A percentile compares a stretch with the other conserved stretches of the same genome.
phyloP scores from a whole-genome alignment of 768 basidiomycete genomes.

The Mycena filopes region DNA sequence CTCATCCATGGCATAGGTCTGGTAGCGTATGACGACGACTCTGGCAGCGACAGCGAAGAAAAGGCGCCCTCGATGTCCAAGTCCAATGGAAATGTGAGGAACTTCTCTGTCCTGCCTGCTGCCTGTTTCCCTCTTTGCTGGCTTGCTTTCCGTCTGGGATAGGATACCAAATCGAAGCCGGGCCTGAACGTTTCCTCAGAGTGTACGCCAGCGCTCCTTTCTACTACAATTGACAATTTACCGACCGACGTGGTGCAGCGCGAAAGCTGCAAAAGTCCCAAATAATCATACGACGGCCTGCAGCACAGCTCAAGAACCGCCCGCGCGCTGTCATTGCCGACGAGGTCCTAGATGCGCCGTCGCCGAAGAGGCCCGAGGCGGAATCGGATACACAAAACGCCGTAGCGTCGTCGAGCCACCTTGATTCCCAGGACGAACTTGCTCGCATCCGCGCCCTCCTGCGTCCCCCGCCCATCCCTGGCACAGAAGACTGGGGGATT shows the following conservation, averaged over 20 bases:
- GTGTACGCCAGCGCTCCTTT: slow-evolving; percentile 44
- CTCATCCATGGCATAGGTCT: slow-evolving; percentile 60
- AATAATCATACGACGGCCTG: slow-evolving; percentile 64
- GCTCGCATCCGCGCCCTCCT: slow-evolving; percentile 62
- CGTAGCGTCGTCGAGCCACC: slow-evolving; percentile 36
- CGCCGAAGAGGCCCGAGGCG: slow-evolving; percentile 12
- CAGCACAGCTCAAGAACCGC: slow-evolving; percentile 57
- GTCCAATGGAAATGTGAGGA: slow-evolving; percentile 68
- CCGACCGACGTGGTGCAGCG: slow-evolving; percentile 39
- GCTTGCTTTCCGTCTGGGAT: slow-evolving; percentile 68
- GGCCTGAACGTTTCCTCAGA: slow-evolving; percentile 51
- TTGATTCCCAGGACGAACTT: slow-evolving; percentile 58
- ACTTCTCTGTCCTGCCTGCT: slow-evolving; percentile 50
- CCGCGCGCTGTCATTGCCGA: slow-evolving; percentile 62
- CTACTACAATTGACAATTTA: slow-evolving; percentile 7
- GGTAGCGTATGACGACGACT: slow-evolving; percentile 72
- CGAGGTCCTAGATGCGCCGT: slow-evolving; percentile 45
- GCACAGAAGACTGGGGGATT: slow-evolving; percentile 81
- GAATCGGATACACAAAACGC: slow-evolving; percentile 31
- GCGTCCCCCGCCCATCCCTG: slow-evolving; percentile 71
- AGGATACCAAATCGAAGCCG: slow-evolving; percentile 67
- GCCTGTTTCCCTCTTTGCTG: slow-evolving; percentile 74
- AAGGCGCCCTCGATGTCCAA: slow-evolving; percentile 46
- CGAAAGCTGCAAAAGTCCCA: slow-evolving; percentile 62
- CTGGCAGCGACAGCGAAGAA: slow-evolving; percentile 66